Evolutionary conservation across 345 rosid species (phyloP).

Genomic region (Clausena lansium): DNA sequence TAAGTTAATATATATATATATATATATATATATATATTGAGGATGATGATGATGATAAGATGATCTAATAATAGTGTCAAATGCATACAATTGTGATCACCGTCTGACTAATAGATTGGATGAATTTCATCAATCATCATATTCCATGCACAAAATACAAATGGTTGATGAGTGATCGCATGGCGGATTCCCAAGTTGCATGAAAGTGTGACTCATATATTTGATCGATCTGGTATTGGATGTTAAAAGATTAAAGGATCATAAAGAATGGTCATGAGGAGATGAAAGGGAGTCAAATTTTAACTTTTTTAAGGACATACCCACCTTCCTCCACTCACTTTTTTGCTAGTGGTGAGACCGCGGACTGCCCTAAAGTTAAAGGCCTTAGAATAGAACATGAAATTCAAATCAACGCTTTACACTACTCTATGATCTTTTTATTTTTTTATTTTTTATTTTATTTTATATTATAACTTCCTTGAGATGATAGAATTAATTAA

Average conservation of each 20-base stretch:
- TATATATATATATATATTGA: no score
- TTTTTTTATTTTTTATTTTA: background rate
- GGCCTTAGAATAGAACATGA: background rate
- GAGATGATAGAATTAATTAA: background rate
- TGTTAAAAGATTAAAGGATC: background rate
- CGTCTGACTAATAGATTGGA: background rate
- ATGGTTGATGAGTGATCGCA: background rate
- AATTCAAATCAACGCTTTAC: background rate
- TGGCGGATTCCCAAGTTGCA: background rate
- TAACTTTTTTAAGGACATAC: slow-evolving; percentile 2
- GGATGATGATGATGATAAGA: background rate
- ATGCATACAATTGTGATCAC: background rate
- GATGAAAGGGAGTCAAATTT: background rate
- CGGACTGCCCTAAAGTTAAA: background rate
- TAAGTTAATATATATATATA: no score
- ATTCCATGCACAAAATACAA: background rate
- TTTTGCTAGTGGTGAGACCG: background rate
- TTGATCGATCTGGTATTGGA: background rate
- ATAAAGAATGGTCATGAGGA: background rate
- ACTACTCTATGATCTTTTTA: no score
- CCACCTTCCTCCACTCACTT: slow-evolving; percentile 13
- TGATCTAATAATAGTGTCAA: background rate
- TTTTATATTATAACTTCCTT: background rate
- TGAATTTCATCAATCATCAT: background rate
- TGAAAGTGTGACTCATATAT: background rate